Conservation (phyloP, 2,329 filamentous ascomycete species). For the Fusarium lyarnte region DNA sequence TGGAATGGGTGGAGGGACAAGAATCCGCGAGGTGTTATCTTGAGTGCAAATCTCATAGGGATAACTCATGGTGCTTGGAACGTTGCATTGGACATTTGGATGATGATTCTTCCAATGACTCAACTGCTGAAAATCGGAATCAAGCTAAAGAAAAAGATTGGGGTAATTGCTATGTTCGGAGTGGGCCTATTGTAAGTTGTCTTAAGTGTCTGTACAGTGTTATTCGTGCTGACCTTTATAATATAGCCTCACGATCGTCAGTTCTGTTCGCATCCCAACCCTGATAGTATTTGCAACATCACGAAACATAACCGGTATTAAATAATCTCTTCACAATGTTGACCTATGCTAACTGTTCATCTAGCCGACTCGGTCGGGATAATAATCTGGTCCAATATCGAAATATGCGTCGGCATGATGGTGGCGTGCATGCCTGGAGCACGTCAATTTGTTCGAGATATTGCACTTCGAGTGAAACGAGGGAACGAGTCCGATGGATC, state of each 20-base stretch:
- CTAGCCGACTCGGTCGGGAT: neutral
- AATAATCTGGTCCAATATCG: neutral
- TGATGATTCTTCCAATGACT: conserved; percentile 1
- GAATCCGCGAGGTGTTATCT: rapidly evolving
- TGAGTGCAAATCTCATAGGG: neutral
- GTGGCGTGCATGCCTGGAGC: conserved; percentile 16
- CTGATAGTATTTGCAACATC: neutral
- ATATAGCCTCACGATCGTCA: neutral
- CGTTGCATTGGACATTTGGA: conserved; percentile 14
- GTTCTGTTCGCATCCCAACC: neutral
- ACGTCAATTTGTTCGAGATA: neutral
- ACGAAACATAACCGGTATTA: neutral
- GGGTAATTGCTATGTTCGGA: conserved; percentile 6
- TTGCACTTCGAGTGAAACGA: neutral
- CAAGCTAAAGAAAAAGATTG: conserved; percentile 3
- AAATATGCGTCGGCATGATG: conserved; percentile 8
- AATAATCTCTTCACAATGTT: rapidly evolving
- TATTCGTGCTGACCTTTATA: rapidly evolving
- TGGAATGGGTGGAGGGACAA: conserved; percentile 13
- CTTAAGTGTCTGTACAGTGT: rapidly evolving
- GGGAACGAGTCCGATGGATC: rapidly evolving
- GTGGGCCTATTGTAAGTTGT: neutral
- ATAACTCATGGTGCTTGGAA: neutral
- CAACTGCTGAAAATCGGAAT: neutral
- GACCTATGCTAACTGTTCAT: rapidly evolving